Base-by-base conservation (phyloP, 805 yeast species). In the Maudiozyma turicensis region DNA sequence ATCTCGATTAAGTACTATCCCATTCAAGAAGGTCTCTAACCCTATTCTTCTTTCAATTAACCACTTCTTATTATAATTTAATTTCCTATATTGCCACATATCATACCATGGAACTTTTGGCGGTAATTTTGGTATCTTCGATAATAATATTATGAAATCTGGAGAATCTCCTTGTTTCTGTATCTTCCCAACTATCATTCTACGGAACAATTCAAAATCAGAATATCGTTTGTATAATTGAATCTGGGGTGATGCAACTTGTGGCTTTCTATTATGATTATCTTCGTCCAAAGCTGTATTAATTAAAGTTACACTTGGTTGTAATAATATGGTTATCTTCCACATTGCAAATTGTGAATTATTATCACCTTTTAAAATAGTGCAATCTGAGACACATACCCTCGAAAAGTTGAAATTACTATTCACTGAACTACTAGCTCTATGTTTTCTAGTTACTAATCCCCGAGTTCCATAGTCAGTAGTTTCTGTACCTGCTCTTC, bases 171-270 rank as follows among this genome's bases (percentile, higher is more conserved):
- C 28, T 7, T 28, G 10, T 5, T 6, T 4, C 32, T 9, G 2
- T 40, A 45, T n/a, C 41, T 37, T 49, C 7, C n/a, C 30, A 56
- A 58, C 34, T 20, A 84, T 61, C 5, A 55, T 52, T 1, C 56
- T 56, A 29, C 82, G 70, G 35, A 86, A 69, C 33, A 50, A 52
- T 39, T 66, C 81, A 52, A 86, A 76, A 43, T 86, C 91, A 35
- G 79, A 75, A 63, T 83, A 86, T 38, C 95, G 62, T 59, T 76
- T 78, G 59, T 78, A 75, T 4, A 79, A 57, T 43, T 66, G 60
- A 15, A 84, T 71, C 30, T 52, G 50, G 4, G 59, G 59, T 9
- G 47, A 44, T 4, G 46, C 50, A n/a, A 43, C 40, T 28, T 43
- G 15, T 38, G 29, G 20, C 15, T 44, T 20, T 20, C 32, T 13